Evolutionary conservation across 1,139 yeast species (phyloP), one percentile per base, ranked within the genome.

Genomic region (Kurtzmaniella quercitrusa): DNA sequence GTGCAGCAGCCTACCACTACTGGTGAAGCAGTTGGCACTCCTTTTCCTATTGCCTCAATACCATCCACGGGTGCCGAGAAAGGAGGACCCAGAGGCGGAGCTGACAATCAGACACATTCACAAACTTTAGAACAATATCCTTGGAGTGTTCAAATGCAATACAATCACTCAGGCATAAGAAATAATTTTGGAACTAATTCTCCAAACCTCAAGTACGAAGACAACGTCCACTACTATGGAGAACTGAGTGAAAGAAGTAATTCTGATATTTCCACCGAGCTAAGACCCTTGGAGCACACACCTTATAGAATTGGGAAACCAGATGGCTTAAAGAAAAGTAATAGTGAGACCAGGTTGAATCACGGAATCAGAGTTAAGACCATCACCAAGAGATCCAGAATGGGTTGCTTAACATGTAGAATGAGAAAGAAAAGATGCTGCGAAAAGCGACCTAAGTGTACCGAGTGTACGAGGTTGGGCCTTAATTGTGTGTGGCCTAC

Each of bases 401-500:
- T 71, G 73, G 77, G 77, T 3, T 72, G 77, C 48, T 62, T 71
- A 36, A 72, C 77, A 10, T 72, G 77, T 47, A 60, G 77, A 41
- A 74, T 66, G 48, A 52, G 77, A 5, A 72, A 72, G 51, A 72
- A 72, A 51, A 58, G 77, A 38, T 72, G 77, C 46, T 69, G 75
- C 45, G 77, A 72, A 50, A 60, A 66, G 6, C 60, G 63, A 37
- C 77, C 77, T 5, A 58, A 58, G 41, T 72, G 77, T 50, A 59
- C 68, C 12, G 76, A 74, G 45, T 75, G 81, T 51, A 46, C 57
- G 16, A 47, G 72, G 12, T 65, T 73, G 39, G 61, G 72, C 31
- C 65, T 75, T 43, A 60, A 61, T 43, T 75, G 80, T 51, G 68
- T 68, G 38, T 75, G 81, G 81, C 81, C 81, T 39, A 59, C 58